phyloP scores from a whole-genome alignment of 306 rosid species.

The Gleditsia sinensis region DNA sequence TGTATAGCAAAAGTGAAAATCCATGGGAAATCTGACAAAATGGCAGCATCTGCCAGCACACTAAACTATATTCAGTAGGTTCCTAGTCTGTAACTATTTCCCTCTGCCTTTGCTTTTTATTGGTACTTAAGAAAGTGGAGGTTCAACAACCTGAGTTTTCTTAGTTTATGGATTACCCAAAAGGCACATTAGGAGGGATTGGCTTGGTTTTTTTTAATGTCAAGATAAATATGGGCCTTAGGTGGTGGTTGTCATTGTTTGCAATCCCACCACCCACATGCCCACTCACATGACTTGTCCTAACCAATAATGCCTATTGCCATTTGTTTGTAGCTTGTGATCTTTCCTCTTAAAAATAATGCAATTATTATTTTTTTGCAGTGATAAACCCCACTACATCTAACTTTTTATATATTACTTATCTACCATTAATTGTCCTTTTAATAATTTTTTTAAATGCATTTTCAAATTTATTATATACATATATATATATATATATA shows the following conservation, averaged over 20 bases:
- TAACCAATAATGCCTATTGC: constrained; percentile 41
- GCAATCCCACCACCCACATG: constrained; percentile 26
- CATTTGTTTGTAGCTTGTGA: constrained; percentile 10
- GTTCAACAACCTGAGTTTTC: constrained; percentile 20
- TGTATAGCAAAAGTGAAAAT: background rate
- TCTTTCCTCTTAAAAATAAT: constrained; percentile 27
- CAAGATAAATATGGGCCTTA: constrained; percentile 7
- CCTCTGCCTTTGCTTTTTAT: background rate
- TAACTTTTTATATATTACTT: no score
- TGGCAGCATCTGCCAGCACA: constrained; percentile 8
- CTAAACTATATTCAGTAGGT: background rate
- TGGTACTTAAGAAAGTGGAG: constrained; percentile 9
- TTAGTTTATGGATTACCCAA: background rate
- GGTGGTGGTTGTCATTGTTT: constrained; percentile 33
- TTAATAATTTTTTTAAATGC: background rate
- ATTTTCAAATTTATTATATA: no score
- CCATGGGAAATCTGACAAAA: constrained; percentile 27
- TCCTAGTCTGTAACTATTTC: background rate
- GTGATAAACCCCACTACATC: no score
- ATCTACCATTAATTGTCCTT: no score
- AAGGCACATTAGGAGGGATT: background rate
- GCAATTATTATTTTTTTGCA: background rate
- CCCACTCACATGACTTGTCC: constrained; percentile 40
- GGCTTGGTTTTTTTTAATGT: background rate
- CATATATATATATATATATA: no score